Evolutionary conservation across 2,329 filamentous ascomycete genomes (phyloP).

Genomic region (Raffaelea ambrosiae): DNA sequence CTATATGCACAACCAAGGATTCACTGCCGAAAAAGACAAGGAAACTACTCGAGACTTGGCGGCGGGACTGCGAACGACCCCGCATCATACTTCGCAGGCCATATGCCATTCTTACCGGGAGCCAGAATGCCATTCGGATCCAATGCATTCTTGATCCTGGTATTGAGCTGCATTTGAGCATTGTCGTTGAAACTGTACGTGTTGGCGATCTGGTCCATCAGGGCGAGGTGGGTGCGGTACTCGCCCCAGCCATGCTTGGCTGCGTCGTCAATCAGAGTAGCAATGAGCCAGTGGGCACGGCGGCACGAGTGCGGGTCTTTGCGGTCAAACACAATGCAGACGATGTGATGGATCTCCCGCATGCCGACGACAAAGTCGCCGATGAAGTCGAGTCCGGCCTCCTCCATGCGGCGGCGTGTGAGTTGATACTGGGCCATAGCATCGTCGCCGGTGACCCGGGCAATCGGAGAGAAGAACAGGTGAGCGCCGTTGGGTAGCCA

Average conservation of each 20-base stretch:
- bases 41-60: too few relatives aligned
- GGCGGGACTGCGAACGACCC: neutral
- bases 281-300: neutral
- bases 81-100: neutral
- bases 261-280: neutral
- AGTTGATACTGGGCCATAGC: neutral
- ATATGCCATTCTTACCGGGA: neutral
- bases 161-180: neutral
- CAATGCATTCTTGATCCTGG: neutral
- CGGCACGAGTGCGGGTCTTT: neutral
- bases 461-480: conserved; percentile 29
- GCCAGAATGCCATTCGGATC: neutral
- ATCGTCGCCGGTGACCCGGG: neutral
- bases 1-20: too few relatives aligned
- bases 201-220: neutral
- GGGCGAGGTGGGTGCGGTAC: neutral
- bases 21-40: too few relatives aligned
- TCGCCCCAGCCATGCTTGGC: neutral
- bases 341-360: neutral
- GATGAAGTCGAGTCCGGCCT: neutral
- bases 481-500: conserved; percentile 35
- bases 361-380: neutral
- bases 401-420: neutral
- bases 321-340: neutral
- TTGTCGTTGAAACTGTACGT: neutral